Conservation (phyloP, 768 basidiomycete genomes). For the Boletus edulis region DNA sequence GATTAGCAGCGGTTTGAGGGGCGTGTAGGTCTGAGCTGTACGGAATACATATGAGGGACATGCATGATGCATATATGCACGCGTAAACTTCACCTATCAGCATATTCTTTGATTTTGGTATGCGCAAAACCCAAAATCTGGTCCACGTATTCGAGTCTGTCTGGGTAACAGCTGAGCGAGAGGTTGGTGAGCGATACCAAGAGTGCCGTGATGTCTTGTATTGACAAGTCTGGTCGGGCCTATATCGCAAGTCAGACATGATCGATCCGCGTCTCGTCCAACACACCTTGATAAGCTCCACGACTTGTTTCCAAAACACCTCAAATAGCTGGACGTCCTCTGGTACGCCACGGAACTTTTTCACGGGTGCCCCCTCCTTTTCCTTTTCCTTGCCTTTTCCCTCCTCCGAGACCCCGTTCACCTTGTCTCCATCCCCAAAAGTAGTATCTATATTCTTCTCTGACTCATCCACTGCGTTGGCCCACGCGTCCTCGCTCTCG, state of each 20-base stretch:
- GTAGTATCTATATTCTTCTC: slow-evolving; percentile 14
- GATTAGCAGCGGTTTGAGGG: slow-evolving; percentile 82
- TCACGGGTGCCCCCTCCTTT: slow-evolving; percentile 53
- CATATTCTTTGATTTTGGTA: slow-evolving; percentile 80
- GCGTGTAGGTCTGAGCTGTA: slow-evolving; percentile 83
- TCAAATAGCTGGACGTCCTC: slow-evolving; percentile 95
- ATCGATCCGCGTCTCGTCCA: background rate
- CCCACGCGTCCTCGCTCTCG: slow-evolving; percentile 29
- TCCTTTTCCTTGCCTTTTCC: slow-evolving; percentile 55
- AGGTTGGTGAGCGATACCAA: slow-evolving; percentile 94
- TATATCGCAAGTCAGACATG: slow-evolving; percentile 29
- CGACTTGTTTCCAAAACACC: slow-evolving; percentile 98
- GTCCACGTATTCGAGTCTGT: slow-evolving; percentile 94
- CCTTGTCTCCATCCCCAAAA: background rate
- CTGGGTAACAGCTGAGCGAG: slow-evolving; percentile 95
- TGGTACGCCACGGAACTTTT: slow-evolving; percentile 93
- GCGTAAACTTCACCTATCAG: slow-evolving; percentile 57
- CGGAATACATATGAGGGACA: background rate
- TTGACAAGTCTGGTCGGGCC: slow-evolving; percentile 96
- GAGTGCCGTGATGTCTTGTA: slow-evolving; percentile 96
- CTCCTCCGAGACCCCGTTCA: slow-evolving; percentile 24
- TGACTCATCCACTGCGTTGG: slow-evolving; percentile 18
- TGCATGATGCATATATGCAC: background rate
- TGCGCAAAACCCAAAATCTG: slow-evolving; percentile 90
- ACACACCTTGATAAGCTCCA: slow-evolving; percentile 92